A percentile compares a stretch with the other conserved stretches of the same genome.
Evolutionary conservation across 2,329 filamentous ascomycete species (phyloP).

Genomic region (Fusarium falciforme): DNA sequence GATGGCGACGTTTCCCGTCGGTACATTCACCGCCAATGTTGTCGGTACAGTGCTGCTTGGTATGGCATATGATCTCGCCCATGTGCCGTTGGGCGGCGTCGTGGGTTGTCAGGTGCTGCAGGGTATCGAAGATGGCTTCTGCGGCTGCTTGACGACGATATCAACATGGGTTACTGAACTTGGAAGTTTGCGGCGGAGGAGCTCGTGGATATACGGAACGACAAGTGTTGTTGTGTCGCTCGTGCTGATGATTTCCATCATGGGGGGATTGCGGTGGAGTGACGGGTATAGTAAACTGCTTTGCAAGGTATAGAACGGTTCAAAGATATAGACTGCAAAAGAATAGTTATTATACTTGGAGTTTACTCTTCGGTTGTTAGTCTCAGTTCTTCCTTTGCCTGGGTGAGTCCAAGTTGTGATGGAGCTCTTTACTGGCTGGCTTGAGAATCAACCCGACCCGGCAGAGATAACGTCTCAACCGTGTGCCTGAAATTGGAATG

Average conservation of each 20-base stretch:
- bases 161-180: slow-evolving; percentile 76
- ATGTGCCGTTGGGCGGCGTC: slow-evolving; percentile 66
- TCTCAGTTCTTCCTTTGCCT: background rate
- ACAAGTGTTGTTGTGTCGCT: slow-evolving; percentile 70
- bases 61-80: slow-evolving; percentile 83
- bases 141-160: slow-evolving; percentile 73
- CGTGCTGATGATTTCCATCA: slow-evolving; percentile 72
- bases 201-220: slow-evolving; percentile 75
- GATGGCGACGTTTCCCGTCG: slow-evolving; percentile 78
- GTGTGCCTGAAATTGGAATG: background rate
- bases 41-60: slow-evolving; percentile 80
- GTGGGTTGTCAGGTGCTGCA: slow-evolving; percentile 76
- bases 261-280: slow-evolving; percentile 82
- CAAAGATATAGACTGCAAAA: background rate
- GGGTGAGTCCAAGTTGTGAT: background rate
- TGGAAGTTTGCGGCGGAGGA: slow-evolving; percentile 60
- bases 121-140: slow-evolving; percentile 75
- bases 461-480: background rate
- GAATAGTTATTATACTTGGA: background rate
- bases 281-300: slow-evolving; percentile 59
- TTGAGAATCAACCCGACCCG: background rate
- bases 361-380: background rate
- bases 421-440: background rate
- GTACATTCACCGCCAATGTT: slow-evolving; percentile 87
- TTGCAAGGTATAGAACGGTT: slow-evolving; percentile 21